A percentile compares a stretch with the other conserved stretches of the same genome.
phyloP scores from a whole-genome alignment of 768 basidiomycete genomes.

The Pleurotus tuoliensis region DNA sequence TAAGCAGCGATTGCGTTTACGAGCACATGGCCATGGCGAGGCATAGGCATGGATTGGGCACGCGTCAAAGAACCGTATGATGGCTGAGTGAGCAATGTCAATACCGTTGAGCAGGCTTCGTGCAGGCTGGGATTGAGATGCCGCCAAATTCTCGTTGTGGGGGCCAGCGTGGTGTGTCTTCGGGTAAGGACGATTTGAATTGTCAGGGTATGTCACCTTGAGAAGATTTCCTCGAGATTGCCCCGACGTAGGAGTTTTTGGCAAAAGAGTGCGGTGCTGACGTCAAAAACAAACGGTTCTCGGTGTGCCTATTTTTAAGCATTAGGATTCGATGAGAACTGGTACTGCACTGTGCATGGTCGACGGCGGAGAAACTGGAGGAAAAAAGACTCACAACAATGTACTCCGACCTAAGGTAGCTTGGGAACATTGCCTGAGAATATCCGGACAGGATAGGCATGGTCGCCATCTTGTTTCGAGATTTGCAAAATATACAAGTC shows the following conservation, averaged over 20 bases:
- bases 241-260: not conserved
- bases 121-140: no score
- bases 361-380: not conserved
- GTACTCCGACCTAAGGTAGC: no score
- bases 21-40: constrained; percentile 7
- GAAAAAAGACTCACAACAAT: not conserved
- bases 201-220: not conserved
- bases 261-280: not conserved
- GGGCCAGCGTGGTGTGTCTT: not conserved
- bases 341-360: not conserved
- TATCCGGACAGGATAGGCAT: no score
- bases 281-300: constrained; percentile 1
- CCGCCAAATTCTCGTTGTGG: no score
- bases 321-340: no score
- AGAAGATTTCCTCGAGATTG: constrained; percentile 2
- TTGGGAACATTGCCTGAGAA: no score
- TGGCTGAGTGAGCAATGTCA: not conserved
- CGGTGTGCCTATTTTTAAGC: not conserved
- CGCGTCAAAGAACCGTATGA: not conserved
- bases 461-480: no score
- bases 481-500: no score
- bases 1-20: not conserved
- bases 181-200: not conserved
- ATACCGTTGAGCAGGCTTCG: not conserved
- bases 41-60: not conserved